Evolutionary conservation across 2,329 filamentous ascomycete species (phyloP).

Genomic region (Pseudogymnoascus sp.): DNA sequence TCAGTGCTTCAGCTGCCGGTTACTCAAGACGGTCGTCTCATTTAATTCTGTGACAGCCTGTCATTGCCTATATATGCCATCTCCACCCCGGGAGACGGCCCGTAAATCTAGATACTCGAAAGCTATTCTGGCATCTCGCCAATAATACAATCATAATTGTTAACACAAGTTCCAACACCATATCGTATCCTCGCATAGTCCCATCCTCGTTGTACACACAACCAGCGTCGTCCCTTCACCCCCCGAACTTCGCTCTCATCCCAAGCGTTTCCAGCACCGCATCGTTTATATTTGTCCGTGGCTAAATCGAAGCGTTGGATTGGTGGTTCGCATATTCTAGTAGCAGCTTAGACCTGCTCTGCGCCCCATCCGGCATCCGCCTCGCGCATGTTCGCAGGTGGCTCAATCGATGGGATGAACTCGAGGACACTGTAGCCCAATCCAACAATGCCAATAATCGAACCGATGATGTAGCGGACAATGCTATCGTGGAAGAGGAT

Average conservation of each 20-base stretch:
- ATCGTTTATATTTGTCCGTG: not conserved
- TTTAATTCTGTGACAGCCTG: not conserved
- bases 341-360: constrained; percentile 25
- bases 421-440: constrained; percentile 68
- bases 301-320: not conserved
- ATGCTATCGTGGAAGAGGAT: constrained; percentile 66
- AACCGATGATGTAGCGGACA: constrained; percentile 68
- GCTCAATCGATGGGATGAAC: constrained; percentile 70
- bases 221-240: not conserved
- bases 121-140: not conserved
- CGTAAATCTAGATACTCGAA: constrained; percentile 3
- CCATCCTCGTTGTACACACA: not conserved
- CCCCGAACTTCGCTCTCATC: not conserved
- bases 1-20: not conserved
- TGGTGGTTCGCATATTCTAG: not conserved
- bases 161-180: constrained; percentile 2
- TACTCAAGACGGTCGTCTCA: not conserved
- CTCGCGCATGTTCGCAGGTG: constrained; percentile 49
- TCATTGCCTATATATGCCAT: constrained; percentile 5
- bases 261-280: constrained; percentile 1
- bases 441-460: constrained; percentile 70
- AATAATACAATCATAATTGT: constrained; percentile 5
- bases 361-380: constrained; percentile 29
- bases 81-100: not conserved
- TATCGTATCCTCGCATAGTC: not conserved